phyloP scores from a whole-genome alignment of 805 yeast species.

The Wickerhamomyces bisporus region DNA sequence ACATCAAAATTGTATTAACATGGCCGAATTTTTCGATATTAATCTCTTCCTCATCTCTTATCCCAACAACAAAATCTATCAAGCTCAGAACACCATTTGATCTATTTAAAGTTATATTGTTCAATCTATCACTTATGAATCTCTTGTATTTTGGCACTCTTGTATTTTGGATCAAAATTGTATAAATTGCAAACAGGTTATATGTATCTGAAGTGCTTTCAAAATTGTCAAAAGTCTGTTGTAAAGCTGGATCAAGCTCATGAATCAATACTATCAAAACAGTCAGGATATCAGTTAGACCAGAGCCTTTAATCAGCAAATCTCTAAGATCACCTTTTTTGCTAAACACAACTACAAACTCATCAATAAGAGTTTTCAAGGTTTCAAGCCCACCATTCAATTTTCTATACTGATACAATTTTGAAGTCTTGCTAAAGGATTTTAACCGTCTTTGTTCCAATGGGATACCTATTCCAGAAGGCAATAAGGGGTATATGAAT shows the following conservation, averaged over 20 bases:
- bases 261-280: constrained; percentile 40
- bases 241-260: constrained; percentile 22
- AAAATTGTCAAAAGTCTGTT: constrained; percentile 21
- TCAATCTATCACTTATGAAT: constrained; percentile 45
- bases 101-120: constrained; percentile 50
- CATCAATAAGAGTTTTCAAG: constrained; percentile 11
- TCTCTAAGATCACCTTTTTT: constrained; percentile 31
- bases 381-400: constrained; percentile 2
- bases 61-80: constrained; percentile 71
- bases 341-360: constrained; percentile 21
- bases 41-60: constrained; percentile 67
- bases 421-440: constrained; percentile 32
- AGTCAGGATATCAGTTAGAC: constrained; percentile 55
- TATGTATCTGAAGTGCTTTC: constrained; percentile 57
- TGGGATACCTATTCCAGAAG: constrained; percentile 57
- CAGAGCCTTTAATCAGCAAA: constrained; percentile 58
- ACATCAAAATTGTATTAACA: constrained; percentile 58
- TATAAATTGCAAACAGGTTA: constrained; percentile 55
- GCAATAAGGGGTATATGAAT: constrained; percentile 64
- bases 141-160: constrained; percentile 41
- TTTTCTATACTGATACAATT: constrained; percentile 16
- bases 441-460: constrained; percentile 53
- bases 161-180: constrained; percentile 48
- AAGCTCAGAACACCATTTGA: constrained; percentile 69
- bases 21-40: constrained; percentile 61